Evolutionary conservation across 2,329 filamentous ascomycete genomes (phyloP).

Genomic region (Phialophora tarda): DNA sequence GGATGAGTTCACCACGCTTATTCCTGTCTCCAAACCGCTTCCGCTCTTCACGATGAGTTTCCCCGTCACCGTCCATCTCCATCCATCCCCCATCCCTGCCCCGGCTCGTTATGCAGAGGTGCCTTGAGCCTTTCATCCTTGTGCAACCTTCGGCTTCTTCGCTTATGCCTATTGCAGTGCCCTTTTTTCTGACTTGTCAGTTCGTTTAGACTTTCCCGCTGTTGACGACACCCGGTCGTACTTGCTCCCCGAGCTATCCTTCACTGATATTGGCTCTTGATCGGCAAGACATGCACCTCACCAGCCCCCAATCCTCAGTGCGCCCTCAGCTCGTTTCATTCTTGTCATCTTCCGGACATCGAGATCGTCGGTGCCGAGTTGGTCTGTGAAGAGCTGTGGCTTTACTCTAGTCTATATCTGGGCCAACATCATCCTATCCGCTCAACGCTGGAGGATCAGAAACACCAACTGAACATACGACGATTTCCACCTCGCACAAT

Average conservation of each 20-base stretch:
- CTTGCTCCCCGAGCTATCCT: slow-evolving; percentile 5
- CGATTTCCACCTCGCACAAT: slow-evolving; percentile 3
- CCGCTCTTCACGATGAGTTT: not conserved
- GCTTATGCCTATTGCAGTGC: slow-evolving; percentile 6
- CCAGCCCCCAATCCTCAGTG: not conserved
- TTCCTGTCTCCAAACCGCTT: not conserved
- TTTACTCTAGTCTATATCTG: not conserved
- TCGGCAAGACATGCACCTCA: not conserved
- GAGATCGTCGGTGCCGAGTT: not conserved
- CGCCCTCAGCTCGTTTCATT: not conserved
- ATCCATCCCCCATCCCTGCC: slow-evolving; percentile 12
- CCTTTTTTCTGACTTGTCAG: slow-evolving; percentile 14
- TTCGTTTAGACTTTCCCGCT: slow-evolving; percentile 14
- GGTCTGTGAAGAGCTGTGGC: not conserved
- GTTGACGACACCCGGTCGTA: slow-evolving; percentile 1
- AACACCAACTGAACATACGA: not conserved
- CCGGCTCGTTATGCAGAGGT: slow-evolving; percentile 4
- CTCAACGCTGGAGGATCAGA: not conserved
- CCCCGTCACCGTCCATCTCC: slow-evolving; percentile 6
- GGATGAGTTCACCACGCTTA: not conserved
- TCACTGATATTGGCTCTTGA: not conserved
- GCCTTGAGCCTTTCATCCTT: slow-evolving; percentile 9
- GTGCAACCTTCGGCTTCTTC: slow-evolving; percentile 10
- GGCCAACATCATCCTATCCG: not conserved
- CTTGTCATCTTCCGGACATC: not conserved